Percentiles rank a stretch among this genome's conserved stretches.
phyloP scores from a whole-genome alignment of 2,329 filamentous ascomycete species.

The Didymellaceae sp. region DNA sequence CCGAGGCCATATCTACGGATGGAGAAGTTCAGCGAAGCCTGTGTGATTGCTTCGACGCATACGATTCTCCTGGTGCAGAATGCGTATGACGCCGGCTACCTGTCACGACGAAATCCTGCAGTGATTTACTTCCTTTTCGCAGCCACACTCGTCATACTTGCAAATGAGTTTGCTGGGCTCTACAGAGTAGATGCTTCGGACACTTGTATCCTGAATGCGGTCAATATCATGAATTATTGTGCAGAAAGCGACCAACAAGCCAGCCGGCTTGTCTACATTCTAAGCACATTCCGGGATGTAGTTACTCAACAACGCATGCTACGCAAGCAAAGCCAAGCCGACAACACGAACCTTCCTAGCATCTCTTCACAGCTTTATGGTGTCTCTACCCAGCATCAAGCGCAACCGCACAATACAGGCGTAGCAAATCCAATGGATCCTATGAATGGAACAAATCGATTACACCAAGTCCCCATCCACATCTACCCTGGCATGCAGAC shows the following conservation, averaged over 20 bases:
- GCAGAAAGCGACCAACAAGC: slow-evolving; percentile 51
- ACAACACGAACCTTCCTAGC: slow-evolving; percentile 36
- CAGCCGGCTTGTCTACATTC: slow-evolving; percentile 46
- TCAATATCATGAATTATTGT: slow-evolving; percentile 51
- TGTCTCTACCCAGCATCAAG: slow-evolving; percentile 21
- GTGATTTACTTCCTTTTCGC: slow-evolving; percentile 53
- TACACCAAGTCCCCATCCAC: slow-evolving; percentile 45
- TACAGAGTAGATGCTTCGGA: slow-evolving; percentile 45
- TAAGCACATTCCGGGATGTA: slow-evolving; percentile 49
- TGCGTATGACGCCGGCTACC: slow-evolving; percentile 50
- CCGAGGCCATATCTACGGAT: slow-evolving; percentile 48
- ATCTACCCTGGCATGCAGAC: slow-evolving; percentile 48
- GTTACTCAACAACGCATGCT: slow-evolving; percentile 41
- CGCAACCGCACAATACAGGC: not conserved
- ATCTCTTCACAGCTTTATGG: slow-evolving; percentile 46
- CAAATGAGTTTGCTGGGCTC: slow-evolving; percentile 50
- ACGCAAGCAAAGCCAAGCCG: slow-evolving; percentile 33
- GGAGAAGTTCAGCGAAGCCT: slow-evolving; percentile 57
- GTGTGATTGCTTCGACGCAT: slow-evolving; percentile 51
- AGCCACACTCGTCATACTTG: slow-evolving; percentile 48
- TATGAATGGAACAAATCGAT: slow-evolving; percentile 26
- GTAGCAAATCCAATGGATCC: slow-evolving; percentile 21
- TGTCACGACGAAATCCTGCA: slow-evolving; percentile 49
- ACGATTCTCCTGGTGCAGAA: slow-evolving; percentile 50
- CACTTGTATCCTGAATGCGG: slow-evolving; percentile 46